Evolutionary conservation across 352 stramenopile genomes (phyloP), one percentile per base, ranked within the genome.

Genomic region (Phytophthora crassamura): DNA sequence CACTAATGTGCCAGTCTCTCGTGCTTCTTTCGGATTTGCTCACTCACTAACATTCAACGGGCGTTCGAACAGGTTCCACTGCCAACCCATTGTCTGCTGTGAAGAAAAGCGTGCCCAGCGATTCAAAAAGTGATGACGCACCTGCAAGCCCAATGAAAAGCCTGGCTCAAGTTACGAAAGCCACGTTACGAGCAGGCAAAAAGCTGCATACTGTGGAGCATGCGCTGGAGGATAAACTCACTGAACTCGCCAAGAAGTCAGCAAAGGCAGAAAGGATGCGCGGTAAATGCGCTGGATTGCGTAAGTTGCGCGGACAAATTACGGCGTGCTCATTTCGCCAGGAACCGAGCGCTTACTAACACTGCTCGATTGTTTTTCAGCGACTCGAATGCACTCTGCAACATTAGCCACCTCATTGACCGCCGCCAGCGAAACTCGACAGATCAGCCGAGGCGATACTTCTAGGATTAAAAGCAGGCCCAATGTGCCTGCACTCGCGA

Each of bases 181-280:
- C 45, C 5, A 69, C 47, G 10, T 39, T 72, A 28, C 40, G 33
- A 64, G 59, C 51, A 20, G 48, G 63, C 40, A 20, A 43, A 30
- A 61, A 67, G 36, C 28, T 73, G 5, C 58, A 59, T 14, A 33
- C 30, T 2, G 40, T 65, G 16, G 64, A 77, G 60, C 11, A 46
- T 20, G 53, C 48, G 12, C 20, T 73, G 32, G 40, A 58, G 5
- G 35, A 49, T 12, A 69, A 70, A 36, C 51, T 77, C 34, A 41
- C 16, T 46, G 64, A 77, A 46, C 41, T 73, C 16, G 36, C 53
- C 4, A 35, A 69, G 4, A 77, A 73, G 45, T 54, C 49, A 22
- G 30, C 41, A 38, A 60, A 62, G 30, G 53, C 28, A 40, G 43
- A 73, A 56, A 25, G 58, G 32, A 28, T 77, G 52, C 54, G 49